A percentile compares a stretch with the other conserved stretches of the same genome.
Evolutionary conservation across 2,329 filamentous ascomycete genomes (phyloP).

Genomic region (Aspergillus transmontanensis): DNA sequence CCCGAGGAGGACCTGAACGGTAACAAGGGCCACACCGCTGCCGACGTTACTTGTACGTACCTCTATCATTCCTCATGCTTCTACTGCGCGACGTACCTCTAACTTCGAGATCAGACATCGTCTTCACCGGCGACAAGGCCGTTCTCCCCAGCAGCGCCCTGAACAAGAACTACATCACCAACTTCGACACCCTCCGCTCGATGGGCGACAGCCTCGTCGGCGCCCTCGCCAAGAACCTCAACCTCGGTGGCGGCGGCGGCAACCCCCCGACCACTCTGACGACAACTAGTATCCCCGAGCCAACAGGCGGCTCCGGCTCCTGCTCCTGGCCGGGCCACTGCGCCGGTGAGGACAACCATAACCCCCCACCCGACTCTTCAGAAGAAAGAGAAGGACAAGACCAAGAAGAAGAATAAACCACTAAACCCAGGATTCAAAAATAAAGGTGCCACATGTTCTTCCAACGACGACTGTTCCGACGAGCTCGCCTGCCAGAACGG

Average conservation of each 20-base stretch:
- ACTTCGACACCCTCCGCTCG: conserved; percentile 29
- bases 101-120: conserved; percentile 23
- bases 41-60: conserved; percentile 34
- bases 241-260: conserved; percentile 6
- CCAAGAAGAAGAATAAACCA: not conserved
- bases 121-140: conserved; percentile 31
- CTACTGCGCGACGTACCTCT: not conserved
- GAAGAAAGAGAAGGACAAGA: not conserved
- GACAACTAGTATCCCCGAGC: conserved; percentile 4
- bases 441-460: conserved; percentile 12
- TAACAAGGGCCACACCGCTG: conserved; percentile 25
- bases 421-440: not conserved
- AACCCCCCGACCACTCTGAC: not conserved
- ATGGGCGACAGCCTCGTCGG: conserved; percentile 32
- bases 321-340: conserved; percentile 26
- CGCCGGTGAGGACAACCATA: conserved; percentile 17
- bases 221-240: conserved; percentile 24
- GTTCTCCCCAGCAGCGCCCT: conserved; percentile 29
- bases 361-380: not conserved
- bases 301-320: conserved; percentile 3
- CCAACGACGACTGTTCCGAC: conserved; percentile 13
- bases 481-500: conserved; percentile 12
- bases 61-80: not conserved
- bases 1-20: conserved; percentile 31
- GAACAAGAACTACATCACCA: conserved; percentile 30